phyloP scores from a whole-genome alignment of 495 filamentous ascomycete genomes.

The Opeltia flavorubescens region DNA sequence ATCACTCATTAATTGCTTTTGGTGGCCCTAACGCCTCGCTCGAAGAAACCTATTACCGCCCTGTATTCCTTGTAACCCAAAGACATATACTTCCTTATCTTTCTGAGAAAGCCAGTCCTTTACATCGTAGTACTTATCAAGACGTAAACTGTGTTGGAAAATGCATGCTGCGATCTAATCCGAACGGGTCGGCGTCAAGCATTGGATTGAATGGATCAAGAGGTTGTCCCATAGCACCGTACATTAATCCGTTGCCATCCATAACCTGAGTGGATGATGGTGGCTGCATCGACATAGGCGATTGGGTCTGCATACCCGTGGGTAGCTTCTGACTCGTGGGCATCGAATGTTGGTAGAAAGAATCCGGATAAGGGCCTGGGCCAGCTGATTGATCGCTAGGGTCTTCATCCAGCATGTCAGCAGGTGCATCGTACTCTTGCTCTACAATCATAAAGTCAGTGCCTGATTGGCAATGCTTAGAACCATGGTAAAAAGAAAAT shows the following conservation, averaged over 20 bases:
- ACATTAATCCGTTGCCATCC: conserved; percentile 25
- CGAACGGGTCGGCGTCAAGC: conserved; percentile 83
- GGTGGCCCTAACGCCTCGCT: conserved; percentile 3
- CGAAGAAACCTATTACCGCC: background rate
- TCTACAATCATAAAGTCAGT: conserved; percentile 72
- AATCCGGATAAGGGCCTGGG: conserved; percentile 50
- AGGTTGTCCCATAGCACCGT: conserved; percentile 47
- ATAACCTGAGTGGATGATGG: conserved; percentile 21
- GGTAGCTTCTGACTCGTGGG: conserved; percentile 28
- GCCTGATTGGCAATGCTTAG: conserved; percentile 70
- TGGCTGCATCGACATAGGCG: conserved; percentile 17
- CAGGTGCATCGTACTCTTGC: conserved; percentile 96
- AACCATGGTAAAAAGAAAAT: conserved; percentile 33
- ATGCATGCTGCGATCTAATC: conserved; percentile 82
- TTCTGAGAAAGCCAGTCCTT: background rate
- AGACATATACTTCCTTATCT: background rate
- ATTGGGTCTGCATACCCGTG: conserved; percentile 14
- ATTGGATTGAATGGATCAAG: conserved; percentile 71
- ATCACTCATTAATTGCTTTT: conserved; percentile 1
- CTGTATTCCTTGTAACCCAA: background rate
- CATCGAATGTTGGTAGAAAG: conserved; percentile 35
- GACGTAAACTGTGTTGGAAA: conserved; percentile 71
- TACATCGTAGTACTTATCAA: background rate
- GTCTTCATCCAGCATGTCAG: conserved; percentile 74
- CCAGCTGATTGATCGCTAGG: conserved; percentile 48